A percentile compares a stretch with the other conserved stretches of the same genome.
These are phyloP conservation scores for Podospora bellae-mahoneyi DNA, from an alignment of 495 filamentous ascomycete genomes.

Conservation along the genomic window DNA sequence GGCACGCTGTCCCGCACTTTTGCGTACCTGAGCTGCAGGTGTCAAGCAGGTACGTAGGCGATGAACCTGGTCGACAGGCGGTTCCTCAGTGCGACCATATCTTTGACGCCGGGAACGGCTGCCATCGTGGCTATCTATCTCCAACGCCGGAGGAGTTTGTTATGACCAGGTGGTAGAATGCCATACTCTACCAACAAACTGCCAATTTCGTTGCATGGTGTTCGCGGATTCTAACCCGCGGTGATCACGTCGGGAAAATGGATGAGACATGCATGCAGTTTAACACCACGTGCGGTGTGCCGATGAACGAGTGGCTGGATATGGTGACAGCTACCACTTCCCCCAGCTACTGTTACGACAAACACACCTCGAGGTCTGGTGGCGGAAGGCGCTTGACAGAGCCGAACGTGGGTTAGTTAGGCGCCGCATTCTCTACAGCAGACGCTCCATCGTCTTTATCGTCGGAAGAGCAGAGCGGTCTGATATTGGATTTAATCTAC, in stretches of 20 bases:
- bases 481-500: conserved; percentile 32
- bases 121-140: conserved; percentile 31
- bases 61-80: conserved; percentile 32
- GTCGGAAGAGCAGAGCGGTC: conserved; percentile 29
- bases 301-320: conserved; percentile 13
- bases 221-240: conserved; percentile 16
- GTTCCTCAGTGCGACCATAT: conserved; percentile 24
- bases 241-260: conserved; percentile 27
- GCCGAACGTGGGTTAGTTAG: conserved; percentile 19
- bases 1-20: conserved; percentile 8
- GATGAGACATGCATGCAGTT: conserved; percentile 17
- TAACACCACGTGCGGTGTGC: conserved; percentile 31
- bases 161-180: conserved; percentile 10
- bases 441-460: conserved; percentile 21
- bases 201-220: conserved; percentile 15
- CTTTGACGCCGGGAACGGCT: conserved; percentile 16
- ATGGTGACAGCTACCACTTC: conserved; percentile 9
- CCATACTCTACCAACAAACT: conserved; percentile 20
- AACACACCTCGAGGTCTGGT: neutral
- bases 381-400: conserved; percentile 17
- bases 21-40: conserved; percentile 24
- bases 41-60: conserved; percentile 32
- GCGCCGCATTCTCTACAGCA: conserved; percentile 22
- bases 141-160: conserved; percentile 23
- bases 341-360: neutral